A percentile compares a stretch with the other conserved stretches of the same genome.
Evolutionary conservation across 2,329 filamentous ascomycete genomes (phyloP).

Genomic region (Aureobasidium musti): DNA sequence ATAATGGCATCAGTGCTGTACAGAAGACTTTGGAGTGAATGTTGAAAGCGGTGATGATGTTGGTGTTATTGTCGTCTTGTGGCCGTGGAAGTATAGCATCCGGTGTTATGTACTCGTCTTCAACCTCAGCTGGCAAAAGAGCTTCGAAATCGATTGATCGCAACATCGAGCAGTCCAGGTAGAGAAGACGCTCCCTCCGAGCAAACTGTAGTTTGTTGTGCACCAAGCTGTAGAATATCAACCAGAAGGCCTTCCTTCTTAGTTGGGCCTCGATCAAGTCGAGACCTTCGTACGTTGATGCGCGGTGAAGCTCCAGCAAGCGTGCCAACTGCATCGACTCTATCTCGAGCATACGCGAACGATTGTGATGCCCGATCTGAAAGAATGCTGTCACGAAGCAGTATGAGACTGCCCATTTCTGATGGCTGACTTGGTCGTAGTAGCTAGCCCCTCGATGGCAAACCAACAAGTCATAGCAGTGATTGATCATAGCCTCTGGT

Average conservation of each 20-base stretch:
- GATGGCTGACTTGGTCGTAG: conserved; percentile 14
- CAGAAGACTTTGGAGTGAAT: not conserved
- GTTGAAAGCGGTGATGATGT: conserved; percentile 1
- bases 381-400: not conserved
- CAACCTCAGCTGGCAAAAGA: conserved; percentile 1
- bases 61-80: not conserved
- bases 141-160: not conserved
- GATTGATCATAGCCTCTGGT: not conserved
- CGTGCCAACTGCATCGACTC: not conserved
- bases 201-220: conserved; percentile 4
- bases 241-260: conserved; percentile 19
- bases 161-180: conserved; percentile 6
- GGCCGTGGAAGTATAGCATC: not conserved
- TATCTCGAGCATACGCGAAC: conserved; percentile 2
- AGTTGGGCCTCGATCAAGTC: conserved; percentile 7
- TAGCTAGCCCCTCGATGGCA: not conserved
- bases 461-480: not conserved
- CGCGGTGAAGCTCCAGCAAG: not conserved
- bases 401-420: conserved; percentile 11
- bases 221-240: conserved; percentile 3
- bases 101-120: conserved; percentile 13
- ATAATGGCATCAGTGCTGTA: not conserved
- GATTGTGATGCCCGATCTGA: not conserved
- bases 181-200: conserved; percentile 6
- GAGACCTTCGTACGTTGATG: not conserved